Percentiles rank a stretch among this genome's conserved stretches.
Conservation (phyloP, 768 basidiomycete genomes). For the Suillus decipiens region DNA sequence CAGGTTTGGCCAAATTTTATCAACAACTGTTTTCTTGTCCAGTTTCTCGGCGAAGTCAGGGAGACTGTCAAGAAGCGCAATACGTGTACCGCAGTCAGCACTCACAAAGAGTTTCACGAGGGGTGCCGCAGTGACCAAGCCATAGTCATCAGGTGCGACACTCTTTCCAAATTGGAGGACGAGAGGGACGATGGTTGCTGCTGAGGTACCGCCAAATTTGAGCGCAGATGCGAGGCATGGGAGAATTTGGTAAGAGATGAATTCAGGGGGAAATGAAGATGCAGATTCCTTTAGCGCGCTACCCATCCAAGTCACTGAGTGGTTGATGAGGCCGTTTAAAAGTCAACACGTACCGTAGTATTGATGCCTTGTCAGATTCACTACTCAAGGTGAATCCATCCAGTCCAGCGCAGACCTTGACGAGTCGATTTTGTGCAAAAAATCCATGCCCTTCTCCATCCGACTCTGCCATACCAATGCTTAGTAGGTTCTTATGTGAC, state of each 20-base stretch:
- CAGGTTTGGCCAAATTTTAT: conserved; percentile 92
- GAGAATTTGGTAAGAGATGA: conserved; percentile 81
- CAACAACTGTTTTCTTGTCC: conserved; percentile 80
- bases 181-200: conserved; percentile 78
- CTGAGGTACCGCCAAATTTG: conserved; percentile 77
- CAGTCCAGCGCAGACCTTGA: conserved; percentile 81
- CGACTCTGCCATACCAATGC: conserved; percentile 73
- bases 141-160: conserved; percentile 70
- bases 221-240: conserved; percentile 81
- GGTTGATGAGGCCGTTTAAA: background rate
- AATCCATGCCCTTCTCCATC: conserved; percentile 65
- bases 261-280: conserved; percentile 82
- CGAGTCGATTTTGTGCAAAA: conserved; percentile 79
- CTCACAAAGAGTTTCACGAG: conserved; percentile 84
- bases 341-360: conserved; percentile 58
- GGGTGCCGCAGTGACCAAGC: conserved; percentile 67
- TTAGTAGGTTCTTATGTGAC: conserved; percentile 74
- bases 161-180: conserved; percentile 79
- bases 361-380: conserved; percentile 74
- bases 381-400: conserved; percentile 81
- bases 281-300: conserved; percentile 81
- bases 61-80: conserved; percentile 89
- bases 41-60: conserved; percentile 84
- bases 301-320: conserved; percentile 2
- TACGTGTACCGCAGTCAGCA: conserved; percentile 90